Conservation (phyloP, 2,329 filamentous ascomycete genomes). For the Fonsecaea erecta region DNA sequence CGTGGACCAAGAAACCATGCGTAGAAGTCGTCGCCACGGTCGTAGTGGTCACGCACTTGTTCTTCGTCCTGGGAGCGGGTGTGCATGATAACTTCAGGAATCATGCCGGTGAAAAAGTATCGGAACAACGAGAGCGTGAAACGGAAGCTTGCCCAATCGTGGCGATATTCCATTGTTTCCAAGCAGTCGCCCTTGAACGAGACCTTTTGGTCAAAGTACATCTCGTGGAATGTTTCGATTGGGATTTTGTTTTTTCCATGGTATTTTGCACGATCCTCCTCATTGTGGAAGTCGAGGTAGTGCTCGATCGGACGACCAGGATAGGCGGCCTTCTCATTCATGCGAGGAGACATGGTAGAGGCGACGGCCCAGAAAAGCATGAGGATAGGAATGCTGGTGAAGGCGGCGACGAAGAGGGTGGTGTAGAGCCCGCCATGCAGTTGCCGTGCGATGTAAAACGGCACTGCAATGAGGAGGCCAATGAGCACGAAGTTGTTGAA, state of each 20-base stretch:
- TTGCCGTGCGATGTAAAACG: constrained; percentile 81
- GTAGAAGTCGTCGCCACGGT: constrained; percentile 98
- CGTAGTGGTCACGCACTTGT: constrained; percentile 91
- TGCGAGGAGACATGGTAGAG: constrained; percentile 81
- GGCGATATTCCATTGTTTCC: constrained; percentile 88
- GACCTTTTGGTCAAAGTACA: constrained; percentile 94
- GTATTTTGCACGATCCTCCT: constrained; percentile 53
- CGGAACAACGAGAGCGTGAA: constrained; percentile 86
- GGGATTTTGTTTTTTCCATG: constrained; percentile 61
- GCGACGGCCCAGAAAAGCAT: constrained; percentile 79
- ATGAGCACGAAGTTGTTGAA: constrained; percentile 85
- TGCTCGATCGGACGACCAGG: constrained; percentile 87
- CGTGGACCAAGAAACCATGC: constrained; percentile 96
- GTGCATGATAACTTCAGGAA: constrained; percentile 91
- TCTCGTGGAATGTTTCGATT: constrained; percentile 94
- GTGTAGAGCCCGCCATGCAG: constrained; percentile 85
- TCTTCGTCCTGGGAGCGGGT: constrained; percentile 93
- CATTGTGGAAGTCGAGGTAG: constrained; percentile 65
- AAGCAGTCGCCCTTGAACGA: constrained; percentile 94
- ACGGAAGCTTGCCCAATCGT: constrained; percentile 95
- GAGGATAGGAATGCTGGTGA: constrained; percentile 79
- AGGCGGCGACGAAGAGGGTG: constrained; percentile 79
- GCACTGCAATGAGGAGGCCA: constrained; percentile 70
- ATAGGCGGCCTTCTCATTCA: constrained; percentile 87
- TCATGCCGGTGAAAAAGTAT: constrained; percentile 84